A percentile compares a stretch with the other conserved stretches of the same genome.
These are phyloP conservation scores for Solanum medicagineum DNA, from an alignment of 257 asterid genomes.

Conservation along the genomic window DNA sequence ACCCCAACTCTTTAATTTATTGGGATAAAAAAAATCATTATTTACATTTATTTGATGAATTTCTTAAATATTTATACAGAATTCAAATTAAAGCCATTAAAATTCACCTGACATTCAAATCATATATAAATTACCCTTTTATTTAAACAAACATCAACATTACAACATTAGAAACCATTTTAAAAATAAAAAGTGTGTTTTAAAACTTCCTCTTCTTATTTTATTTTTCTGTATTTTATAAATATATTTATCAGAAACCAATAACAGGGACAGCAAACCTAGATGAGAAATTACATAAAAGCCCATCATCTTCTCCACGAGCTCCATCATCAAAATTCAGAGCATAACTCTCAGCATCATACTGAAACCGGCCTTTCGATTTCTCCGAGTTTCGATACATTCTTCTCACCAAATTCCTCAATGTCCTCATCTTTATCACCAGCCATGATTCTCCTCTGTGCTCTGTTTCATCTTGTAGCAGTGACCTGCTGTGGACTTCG, in stretches of 20 bases:
- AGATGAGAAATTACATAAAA: constrained; percentile 33
- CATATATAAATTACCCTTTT: no score
- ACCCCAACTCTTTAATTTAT: not conserved
- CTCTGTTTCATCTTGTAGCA: not conserved
- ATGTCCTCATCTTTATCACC: constrained; percentile 1
- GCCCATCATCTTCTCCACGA: constrained; percentile 14
- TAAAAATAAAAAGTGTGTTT: not conserved
- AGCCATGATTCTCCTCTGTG: constrained; percentile 17
- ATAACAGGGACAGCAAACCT: constrained; percentile 32
- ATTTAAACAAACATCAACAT: not conserved
- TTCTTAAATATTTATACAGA: not conserved
- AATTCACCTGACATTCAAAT: not conserved
- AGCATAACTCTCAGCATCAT: constrained; percentile 61
- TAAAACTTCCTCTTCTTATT: no score
- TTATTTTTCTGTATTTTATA: no score
- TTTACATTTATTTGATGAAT: not conserved
- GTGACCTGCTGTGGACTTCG: not conserved
- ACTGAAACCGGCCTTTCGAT: constrained; percentile 21
- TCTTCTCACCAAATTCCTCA: constrained; percentile 18
- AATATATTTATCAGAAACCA: not conserved
- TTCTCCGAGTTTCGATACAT: constrained; percentile 10
- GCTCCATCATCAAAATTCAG: constrained; percentile 46
- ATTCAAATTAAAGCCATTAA: not conserved
- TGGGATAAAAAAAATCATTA: not conserved
- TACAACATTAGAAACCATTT: not conserved